phyloP scores from a whole-genome alignment of 2,329 filamentous ascomycete species.

The Coleophoma crateriformis region DNA sequence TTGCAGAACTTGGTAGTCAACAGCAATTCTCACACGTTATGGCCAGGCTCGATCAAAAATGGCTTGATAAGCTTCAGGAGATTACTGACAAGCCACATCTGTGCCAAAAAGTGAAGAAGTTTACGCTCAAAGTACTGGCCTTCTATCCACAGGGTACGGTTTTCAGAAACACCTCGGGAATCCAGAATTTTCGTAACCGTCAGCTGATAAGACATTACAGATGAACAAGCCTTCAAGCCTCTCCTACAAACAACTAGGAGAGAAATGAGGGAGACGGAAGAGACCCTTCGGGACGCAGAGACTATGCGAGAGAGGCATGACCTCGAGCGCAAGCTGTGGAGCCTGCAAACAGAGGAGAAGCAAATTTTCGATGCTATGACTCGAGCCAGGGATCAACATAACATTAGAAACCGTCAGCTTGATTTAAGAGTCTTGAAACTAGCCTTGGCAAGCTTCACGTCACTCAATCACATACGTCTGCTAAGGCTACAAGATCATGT shows the following conservation, averaged over 20 bases:
- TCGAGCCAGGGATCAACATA: constrained; percentile 17
- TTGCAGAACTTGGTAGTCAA: constrained; percentile 42
- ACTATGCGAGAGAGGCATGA: not conserved
- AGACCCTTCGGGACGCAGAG: not conserved
- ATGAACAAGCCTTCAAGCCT: not conserved
- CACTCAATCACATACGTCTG: constrained; percentile 59
- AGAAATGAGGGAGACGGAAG: too few species aligned
- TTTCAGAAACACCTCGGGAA: not conserved
- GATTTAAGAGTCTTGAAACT: constrained; percentile 14
- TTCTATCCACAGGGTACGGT: constrained; percentile 47
- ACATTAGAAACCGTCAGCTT: constrained; percentile 12
- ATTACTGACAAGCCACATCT: constrained; percentile 42
- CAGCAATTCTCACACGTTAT: constrained; percentile 45
- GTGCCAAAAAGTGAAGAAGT: constrained; percentile 48
- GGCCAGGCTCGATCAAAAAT: constrained; percentile 39
- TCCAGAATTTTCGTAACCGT: not conserved
- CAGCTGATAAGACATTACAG: not conserved
- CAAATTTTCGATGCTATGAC: constrained; percentile 11
- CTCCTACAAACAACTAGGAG: not conserved
- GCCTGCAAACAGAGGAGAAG: constrained; percentile 6
- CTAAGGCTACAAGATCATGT: constrained; percentile 55
- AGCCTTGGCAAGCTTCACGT: constrained; percentile 41
- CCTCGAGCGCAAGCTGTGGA: not conserved
- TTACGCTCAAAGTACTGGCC: constrained; percentile 53
- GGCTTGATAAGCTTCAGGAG: constrained; percentile 38